These are phyloP conservation scores for Pythium aphanidermatum DNA, from an alignment of 352 stramenopile species.

Conservation along the genomic window DNA sequence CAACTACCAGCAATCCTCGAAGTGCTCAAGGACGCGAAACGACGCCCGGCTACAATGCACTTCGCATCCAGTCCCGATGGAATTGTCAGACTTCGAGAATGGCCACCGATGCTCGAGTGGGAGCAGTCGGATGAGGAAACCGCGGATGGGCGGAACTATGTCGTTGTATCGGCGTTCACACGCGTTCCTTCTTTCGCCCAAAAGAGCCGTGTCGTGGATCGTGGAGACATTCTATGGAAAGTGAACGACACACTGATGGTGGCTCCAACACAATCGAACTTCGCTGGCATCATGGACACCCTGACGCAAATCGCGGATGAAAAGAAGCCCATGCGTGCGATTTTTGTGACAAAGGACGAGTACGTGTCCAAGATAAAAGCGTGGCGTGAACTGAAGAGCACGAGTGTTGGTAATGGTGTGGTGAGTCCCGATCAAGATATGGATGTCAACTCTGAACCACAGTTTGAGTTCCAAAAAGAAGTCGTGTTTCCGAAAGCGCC, in stretches of 20 bases:
- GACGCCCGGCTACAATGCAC: conserved; percentile 58
- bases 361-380: conserved; percentile 36
- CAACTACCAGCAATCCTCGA: conserved; percentile 51
- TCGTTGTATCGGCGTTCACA: conserved; percentile 60
- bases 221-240: conserved; percentile 58
- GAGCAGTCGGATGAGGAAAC: conserved; percentile 57
- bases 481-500: conserved; percentile 59
- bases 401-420: too few species aligned
- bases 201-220: conserved; percentile 48
- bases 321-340: conserved; percentile 42
- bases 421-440: too few species aligned
- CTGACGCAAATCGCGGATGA: conserved; percentile 41
- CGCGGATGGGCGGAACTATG: conserved; percentile 49
- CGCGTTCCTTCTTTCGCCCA: conserved; percentile 71
- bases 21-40: conserved; percentile 49
- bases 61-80: conserved; percentile 72
- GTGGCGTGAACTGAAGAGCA: too few species aligned
- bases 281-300: conserved; percentile 55
- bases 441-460: conserved; percentile 5
- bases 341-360: conserved; percentile 53
- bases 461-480: conserved; percentile 29
- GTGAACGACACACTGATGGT: conserved; percentile 55
- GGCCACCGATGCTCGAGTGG: conserved; percentile 79
- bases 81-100: conserved; percentile 70
- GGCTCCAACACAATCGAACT: conserved; percentile 35